Percentiles rank a stretch among this genome's conserved stretches.
Evolutionary conservation across 352 stramenopile genomes (phyloP).

Genomic region (Pythium chondricola): DNA sequence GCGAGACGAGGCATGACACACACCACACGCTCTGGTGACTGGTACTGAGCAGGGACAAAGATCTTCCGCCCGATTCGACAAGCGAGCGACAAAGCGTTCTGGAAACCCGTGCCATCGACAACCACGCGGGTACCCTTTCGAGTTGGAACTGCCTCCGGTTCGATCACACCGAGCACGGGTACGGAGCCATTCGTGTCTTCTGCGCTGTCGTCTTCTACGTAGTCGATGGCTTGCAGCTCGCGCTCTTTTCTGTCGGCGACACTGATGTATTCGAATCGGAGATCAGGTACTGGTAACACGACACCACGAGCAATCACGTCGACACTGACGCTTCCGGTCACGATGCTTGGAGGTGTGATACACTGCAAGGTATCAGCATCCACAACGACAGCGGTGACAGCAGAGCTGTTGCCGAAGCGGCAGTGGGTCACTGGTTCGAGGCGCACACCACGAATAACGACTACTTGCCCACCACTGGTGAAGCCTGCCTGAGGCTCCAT

Average conservation of each 20-base stretch:
- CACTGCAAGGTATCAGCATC: conserved; percentile 18
- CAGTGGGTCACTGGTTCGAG: conserved; percentile 62
- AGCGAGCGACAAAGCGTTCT: conserved; percentile 52
- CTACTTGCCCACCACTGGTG: conserved; percentile 31
- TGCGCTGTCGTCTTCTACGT: neutral
- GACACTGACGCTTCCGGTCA: conserved; percentile 31
- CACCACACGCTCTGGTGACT: conserved; percentile 37
- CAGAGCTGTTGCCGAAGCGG: conserved; percentile 40
- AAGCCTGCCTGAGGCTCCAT: conserved; percentile 25
- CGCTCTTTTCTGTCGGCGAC: conserved; percentile 8
- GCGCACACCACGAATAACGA: conserved; percentile 39
- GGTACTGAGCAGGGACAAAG: conserved; percentile 36
- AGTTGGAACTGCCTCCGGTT: conserved; percentile 8
- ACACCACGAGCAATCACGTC: conserved; percentile 32
- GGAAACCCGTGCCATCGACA: conserved; percentile 76
- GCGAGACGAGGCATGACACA: conserved; percentile 55
- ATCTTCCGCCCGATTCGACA: conserved; percentile 79
- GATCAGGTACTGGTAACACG: conserved; percentile 28
- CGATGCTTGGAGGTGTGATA: conserved; percentile 6
- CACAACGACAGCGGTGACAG: conserved; percentile 13
- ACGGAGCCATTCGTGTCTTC: neutral
- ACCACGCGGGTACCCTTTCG: conserved; percentile 57
- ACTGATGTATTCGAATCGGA: conserved; percentile 44
- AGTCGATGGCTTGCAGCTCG: conserved; percentile 11
- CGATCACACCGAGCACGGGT: conserved; percentile 16